Base-by-base conservation (phyloP, 805 yeast species). In the Peterozyma toletana region DNA sequence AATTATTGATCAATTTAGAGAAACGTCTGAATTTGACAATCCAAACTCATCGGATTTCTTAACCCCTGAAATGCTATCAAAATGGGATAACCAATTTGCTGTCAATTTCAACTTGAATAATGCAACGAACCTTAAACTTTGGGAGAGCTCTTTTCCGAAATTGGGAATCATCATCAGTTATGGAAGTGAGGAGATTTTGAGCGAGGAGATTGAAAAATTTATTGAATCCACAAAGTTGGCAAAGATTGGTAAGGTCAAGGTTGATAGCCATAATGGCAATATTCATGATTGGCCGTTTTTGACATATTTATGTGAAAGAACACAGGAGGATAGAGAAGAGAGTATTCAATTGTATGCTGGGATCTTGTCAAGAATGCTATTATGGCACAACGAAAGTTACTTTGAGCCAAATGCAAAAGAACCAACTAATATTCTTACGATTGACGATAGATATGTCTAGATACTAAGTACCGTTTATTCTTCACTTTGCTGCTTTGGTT, bases 201-300 rank as follows among this genome's bases (percentile, higher is more conserved):
- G 61, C n/a, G 46, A 50, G 1, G 72, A 71, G 35, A 62, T 71
- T 27, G 62, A 59, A 40, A 54, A 56, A 31, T 57, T 73, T 40
- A 18, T 40, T 6, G 14, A 13, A 31, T 55, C 59, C 11, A 42
- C 41, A 5, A 40, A 46, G 11, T 50, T 68, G 36, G 44, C 51
- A 15, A 40, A 47, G 15, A 53, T 54, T 17, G 64, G 68, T 4
- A 49, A 57, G 15, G 55, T 70, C 10, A 62, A 63, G 40, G 51
- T 65, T 11, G 63, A 64, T 46, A 53, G 56, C 15, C 63, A 59
- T 35, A 52, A 51, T 2, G 57, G 62, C 30, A 66, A 62, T 42
- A 53, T 68, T 2, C 80, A 75, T 47, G 63, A 71, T 15, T 75
- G 80, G 79, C 78, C 77, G 9, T 54, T 75, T 29, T 46, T 68